phyloP scores from a whole-genome alignment of 176 grass and related monocot species.

The Avena eriantha region DNA sequence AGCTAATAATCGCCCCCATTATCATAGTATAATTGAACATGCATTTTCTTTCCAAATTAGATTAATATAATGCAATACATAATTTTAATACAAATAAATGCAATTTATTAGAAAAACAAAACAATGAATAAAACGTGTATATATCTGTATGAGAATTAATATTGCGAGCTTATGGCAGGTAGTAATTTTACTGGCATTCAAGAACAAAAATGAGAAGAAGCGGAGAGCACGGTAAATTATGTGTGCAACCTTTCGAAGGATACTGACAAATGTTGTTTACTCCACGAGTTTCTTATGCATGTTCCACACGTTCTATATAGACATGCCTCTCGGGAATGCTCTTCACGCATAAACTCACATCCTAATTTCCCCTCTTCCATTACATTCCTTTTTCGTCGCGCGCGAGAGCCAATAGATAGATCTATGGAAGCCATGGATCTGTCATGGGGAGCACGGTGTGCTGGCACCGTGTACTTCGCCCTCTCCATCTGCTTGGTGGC shows the following conservation, averaged over 20 bases:
- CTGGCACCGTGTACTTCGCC: conserved; percentile 26
- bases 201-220: neutral
- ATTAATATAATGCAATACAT: neutral
- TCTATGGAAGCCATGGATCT: conserved; percentile 2
- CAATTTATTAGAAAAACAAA: neutral
- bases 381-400: neutral
- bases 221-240: neutral
- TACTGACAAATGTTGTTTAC: too few species aligned
- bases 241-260: too few species aligned
- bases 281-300: conserved; percentile 19
- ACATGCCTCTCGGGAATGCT: neutral
- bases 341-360: neutral
- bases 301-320: conserved; percentile 35
- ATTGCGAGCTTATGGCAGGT: neutral
- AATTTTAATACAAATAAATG: neutral
- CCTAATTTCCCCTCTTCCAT: neutral
- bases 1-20: neutral
- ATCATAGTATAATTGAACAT: neutral
- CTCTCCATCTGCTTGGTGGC: conserved; percentile 30
- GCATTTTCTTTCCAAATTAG: neutral
- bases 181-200: neutral
- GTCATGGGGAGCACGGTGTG: conserved; percentile 16
- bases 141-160: neutral
- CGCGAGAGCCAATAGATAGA: neutral
- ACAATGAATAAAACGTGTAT: neutral